Evolutionary conservation across 768 basidiomycete genomes (phyloP).

Genomic region (Trametes punicea): DNA sequence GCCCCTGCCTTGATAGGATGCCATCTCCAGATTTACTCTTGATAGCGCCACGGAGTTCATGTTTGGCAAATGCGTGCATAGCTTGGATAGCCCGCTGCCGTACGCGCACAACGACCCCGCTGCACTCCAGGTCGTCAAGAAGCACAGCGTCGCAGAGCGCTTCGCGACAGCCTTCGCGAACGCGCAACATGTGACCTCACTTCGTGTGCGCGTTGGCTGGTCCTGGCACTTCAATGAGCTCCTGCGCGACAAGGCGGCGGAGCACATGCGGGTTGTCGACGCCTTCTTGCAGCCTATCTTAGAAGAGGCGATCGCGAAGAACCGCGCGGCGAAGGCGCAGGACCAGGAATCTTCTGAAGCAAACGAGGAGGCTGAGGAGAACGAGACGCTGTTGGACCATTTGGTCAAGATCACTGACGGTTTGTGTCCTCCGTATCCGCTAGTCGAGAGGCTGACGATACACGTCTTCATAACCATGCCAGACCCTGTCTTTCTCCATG

Average conservation of each 20-base stretch:
- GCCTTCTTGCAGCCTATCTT: conserved; percentile 40
- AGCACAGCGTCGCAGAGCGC: conserved; percentile 7
- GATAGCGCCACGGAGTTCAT: conserved; percentile 55
- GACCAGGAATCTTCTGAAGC: not conserved
- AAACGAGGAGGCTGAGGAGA: conserved; percentile 22
- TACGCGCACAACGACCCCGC: conserved; percentile 4
- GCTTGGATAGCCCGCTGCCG: conserved; percentile 29
- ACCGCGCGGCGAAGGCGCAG: conserved; percentile 1
- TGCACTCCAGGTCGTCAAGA: not conserved
- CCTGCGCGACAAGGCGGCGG: conserved; percentile 28
- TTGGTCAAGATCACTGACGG: conserved; percentile 39
- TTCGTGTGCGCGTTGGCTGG: conserved; percentile 31
- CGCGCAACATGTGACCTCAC: conserved; percentile 32
- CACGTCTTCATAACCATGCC: not conserved
- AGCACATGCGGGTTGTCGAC: conserved; percentile 39
- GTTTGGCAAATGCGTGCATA: conserved; percentile 43
- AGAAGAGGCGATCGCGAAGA: conserved; percentile 25
- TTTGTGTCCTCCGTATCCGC: conserved; percentile 11
- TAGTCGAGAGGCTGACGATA: not conserved
- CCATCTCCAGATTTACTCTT: conserved; percentile 46
- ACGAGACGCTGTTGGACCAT: conserved; percentile 42
- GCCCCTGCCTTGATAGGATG: conserved; percentile 32
- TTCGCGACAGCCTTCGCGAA: conserved; percentile 30
- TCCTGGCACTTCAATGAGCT: conserved; percentile 42
- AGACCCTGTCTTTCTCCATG: conserved; percentile 32